Conservation (phyloP, 192 early-diverging fungal species). For the Neocallimastix lanati region DNA sequence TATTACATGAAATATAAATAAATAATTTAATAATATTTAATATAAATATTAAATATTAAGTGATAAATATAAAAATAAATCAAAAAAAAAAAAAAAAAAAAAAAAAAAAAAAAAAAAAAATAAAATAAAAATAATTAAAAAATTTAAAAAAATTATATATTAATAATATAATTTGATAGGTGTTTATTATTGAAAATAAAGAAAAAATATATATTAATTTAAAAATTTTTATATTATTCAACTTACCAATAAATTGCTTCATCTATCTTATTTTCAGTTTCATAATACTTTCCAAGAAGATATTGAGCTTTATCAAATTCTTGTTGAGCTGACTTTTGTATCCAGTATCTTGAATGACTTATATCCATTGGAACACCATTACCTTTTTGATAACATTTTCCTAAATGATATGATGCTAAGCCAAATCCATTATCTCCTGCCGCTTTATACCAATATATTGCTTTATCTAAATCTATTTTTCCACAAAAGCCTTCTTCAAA, state of each 20-base stretch:
- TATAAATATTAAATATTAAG: too few species aligned
- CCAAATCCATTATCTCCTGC: slow-evolving; percentile 36
- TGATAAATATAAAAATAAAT: too few species aligned
- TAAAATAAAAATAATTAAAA: too few species aligned
- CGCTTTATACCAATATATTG: slow-evolving; percentile 51
- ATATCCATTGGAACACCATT: slow-evolving; percentile 23
- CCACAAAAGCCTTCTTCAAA: slow-evolving; percentile 62
- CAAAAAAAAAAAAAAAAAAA: too few species aligned
- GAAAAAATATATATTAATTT: too few species aligned
- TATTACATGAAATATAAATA: too few species aligned
- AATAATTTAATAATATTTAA: too few species aligned
- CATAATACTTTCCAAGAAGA: slow-evolving; percentile 32
- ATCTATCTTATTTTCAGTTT: slow-evolving; percentile 24
- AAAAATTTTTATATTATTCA: too few species aligned
- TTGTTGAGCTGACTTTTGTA: neutral
- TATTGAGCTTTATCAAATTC: slow-evolving; percentile 18
- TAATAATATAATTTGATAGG: too few species aligned
- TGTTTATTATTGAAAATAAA: too few species aligned
- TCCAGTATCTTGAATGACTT: slow-evolving; percentile 26
- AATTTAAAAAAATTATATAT: too few species aligned
- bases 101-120: too few species aligned
- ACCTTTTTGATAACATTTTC: slow-evolving; percentile 45
- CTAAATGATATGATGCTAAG: slow-evolving; percentile 44
- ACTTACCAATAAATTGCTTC: slow-evolving; percentile 48
- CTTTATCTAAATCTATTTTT: slow-evolving; percentile 33